phyloP scores from a whole-genome alignment of 306 rosid species.

The Adenanthera pavonina region DNA sequence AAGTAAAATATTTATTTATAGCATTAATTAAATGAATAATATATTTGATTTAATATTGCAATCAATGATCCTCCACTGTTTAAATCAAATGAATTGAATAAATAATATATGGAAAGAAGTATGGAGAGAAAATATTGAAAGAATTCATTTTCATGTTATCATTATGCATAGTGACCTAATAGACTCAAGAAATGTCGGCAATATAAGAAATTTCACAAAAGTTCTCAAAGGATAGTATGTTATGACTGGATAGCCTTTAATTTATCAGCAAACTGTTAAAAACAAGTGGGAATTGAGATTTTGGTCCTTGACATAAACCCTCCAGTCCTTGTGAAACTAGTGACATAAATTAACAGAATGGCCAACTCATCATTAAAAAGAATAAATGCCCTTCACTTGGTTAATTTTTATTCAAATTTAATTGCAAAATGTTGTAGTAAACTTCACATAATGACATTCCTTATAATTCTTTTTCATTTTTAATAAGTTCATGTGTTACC shows the following conservation, averaged over 20 bases:
- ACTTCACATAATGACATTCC: background rate
- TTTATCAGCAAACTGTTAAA: background rate
- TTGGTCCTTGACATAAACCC: background rate
- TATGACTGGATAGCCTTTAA: background rate
- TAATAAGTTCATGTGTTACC: background rate
- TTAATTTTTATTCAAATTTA: background rate
- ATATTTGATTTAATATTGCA: too few relatives aligned
- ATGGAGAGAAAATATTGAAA: too few relatives aligned
- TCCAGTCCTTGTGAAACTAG: background rate
- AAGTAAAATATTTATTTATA: too few relatives aligned
- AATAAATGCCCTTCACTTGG: background rate
- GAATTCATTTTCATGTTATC: too few relatives aligned
- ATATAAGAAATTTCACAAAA: background rate
- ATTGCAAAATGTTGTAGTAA: background rate
- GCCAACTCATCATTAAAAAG: background rate
- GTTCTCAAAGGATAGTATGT: background rate
- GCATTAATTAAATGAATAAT: too few relatives aligned
- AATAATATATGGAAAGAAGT: too few relatives aligned
- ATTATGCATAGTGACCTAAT: background rate
- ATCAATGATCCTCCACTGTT: too few relatives aligned
- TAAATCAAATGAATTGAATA: too few relatives aligned
- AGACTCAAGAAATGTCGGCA: background rate
- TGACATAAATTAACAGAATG: background rate
- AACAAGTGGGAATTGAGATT: background rate
- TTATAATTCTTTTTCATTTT: background rate